Evolutionary conservation across 495 filamentous ascomycete genomes (phyloP).

Genomic region (Podospora conica): DNA sequence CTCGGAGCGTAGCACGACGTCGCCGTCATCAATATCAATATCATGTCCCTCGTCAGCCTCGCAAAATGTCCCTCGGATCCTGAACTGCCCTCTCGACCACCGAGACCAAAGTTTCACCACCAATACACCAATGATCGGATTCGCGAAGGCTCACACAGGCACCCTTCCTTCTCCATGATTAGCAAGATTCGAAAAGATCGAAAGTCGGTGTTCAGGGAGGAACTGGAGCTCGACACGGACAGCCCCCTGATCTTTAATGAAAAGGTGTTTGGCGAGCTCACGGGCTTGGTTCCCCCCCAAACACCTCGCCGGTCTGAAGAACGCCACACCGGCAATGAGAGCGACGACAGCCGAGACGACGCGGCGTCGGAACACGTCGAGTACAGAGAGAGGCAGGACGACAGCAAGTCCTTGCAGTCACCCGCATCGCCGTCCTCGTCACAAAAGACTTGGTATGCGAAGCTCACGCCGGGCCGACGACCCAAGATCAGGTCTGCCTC

Average conservation of each 20-base stretch:
- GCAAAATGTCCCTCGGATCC: slow-evolving; percentile 21
- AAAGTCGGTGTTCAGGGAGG: slow-evolving; percentile 39
- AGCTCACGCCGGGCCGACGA: slow-evolving; percentile 29
- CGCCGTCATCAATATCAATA: slow-evolving; percentile 26
- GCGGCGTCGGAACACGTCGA: neutral
- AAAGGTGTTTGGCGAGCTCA: slow-evolving; percentile 23
- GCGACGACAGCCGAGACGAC: slow-evolving; percentile 1
- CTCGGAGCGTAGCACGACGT: neutral
- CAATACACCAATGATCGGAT: slow-evolving; percentile 39
- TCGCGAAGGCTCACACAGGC: slow-evolving; percentile 34
- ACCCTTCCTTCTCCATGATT: slow-evolving; percentile 27
- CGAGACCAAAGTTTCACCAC: slow-evolving; percentile 43
- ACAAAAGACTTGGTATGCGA: slow-evolving; percentile 33
- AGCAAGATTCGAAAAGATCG: slow-evolving; percentile 34
- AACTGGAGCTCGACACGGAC: slow-evolving; percentile 39
- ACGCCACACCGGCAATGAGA: slow-evolving; percentile 9
- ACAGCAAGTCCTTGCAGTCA: slow-evolving; percentile 12
- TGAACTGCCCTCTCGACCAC: slow-evolving; percentile 14
- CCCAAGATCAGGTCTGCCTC: slow-evolving; percentile 37
- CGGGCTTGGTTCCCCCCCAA: slow-evolving; percentile 17
- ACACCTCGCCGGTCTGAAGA: slow-evolving; percentile 11
- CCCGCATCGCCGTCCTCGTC: slow-evolving; percentile 10
- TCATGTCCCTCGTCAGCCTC: slow-evolving; percentile 17
- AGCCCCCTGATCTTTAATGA: slow-evolving; percentile 17
- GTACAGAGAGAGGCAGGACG: slow-evolving; percentile 5